Evolutionary conservation across 148 eudicot genomes (phyloP).

Genomic region (Rheum nobile): DNA sequence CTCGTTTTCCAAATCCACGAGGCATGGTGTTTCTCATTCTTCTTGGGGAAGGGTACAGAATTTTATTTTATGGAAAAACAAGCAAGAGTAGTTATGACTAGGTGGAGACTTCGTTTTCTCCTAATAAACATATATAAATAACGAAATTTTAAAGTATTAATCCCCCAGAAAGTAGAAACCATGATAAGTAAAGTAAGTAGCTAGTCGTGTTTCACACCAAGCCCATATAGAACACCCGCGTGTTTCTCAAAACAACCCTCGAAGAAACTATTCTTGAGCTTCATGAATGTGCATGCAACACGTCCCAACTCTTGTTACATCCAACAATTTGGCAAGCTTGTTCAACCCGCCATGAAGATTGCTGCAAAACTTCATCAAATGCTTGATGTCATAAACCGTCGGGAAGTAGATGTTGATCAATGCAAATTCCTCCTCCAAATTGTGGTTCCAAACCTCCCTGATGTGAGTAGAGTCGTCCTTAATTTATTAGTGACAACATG

Average conservation of each 20-base stretch:
- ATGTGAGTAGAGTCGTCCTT: slow-evolving; percentile 27
- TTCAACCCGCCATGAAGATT: background rate
- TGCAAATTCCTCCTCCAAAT: slow-evolving; percentile 24
- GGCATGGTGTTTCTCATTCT: no score
- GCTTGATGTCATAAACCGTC: slow-evolving; percentile 10
- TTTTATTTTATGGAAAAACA: no score
- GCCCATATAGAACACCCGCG: slow-evolving; percentile 3
- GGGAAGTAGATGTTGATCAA: slow-evolving; percentile 16
- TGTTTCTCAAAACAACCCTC: slow-evolving; percentile 4
- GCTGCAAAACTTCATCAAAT: slow-evolving; percentile 13
- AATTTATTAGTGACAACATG: slow-evolving; percentile 11
- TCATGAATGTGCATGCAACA: slow-evolving; percentile 3
- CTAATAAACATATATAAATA: no score
- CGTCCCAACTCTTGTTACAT: background rate
- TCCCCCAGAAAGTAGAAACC: no score
- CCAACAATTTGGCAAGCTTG: slow-evolving; percentile 6
- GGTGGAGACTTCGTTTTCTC: no score
- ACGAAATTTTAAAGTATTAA: no score
- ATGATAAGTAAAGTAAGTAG: background rate
- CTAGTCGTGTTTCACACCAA: background rate
- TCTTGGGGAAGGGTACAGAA: no score
- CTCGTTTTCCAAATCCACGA: no score
- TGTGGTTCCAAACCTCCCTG: slow-evolving; percentile 36
- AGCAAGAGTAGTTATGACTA: no score
- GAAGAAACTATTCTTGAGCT: slow-evolving; percentile 3